Conservation (phyloP, 2,329 filamentous ascomycete genomes). For the Pseudocercospora fuligena region DNA sequence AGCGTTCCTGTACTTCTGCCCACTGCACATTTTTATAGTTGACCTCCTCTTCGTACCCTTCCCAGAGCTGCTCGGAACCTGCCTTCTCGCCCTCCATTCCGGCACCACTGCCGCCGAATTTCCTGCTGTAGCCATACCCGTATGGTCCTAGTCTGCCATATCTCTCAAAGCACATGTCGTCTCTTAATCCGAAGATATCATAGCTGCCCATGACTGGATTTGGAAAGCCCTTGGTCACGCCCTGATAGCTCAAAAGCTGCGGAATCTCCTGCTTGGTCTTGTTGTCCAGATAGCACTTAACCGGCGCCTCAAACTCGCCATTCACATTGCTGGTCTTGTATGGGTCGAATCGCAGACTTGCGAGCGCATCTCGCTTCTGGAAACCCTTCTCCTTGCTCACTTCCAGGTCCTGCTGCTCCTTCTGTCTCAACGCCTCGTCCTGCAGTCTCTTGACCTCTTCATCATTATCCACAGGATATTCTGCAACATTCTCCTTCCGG, state of each 20-base stretch:
- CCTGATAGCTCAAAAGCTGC: slow-evolving; percentile 72
- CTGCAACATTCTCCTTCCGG: slow-evolving; percentile 69
- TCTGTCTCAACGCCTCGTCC: slow-evolving; percentile 39
- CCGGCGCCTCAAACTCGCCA: slow-evolving; percentile 61
- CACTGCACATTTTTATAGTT: slow-evolving; percentile 80
- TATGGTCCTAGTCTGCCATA: slow-evolving; percentile 89
- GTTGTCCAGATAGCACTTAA: slow-evolving; percentile 79
- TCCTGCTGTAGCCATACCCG: slow-evolving; percentile 81
- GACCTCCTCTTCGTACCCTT: slow-evolving; percentile 66
- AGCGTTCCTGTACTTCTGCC: slow-evolving; percentile 77
- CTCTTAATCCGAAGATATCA: slow-evolving; percentile 73
- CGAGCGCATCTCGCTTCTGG: slow-evolving; percentile 35
- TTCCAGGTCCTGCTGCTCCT: slow-evolving; percentile 45
- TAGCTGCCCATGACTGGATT: slow-evolving; percentile 87
- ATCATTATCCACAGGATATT: slow-evolving; percentile 78
- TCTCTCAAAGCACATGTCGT: slow-evolving; percentile 91
- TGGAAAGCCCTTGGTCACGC: slow-evolving; percentile 82
- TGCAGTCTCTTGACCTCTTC: slow-evolving; percentile 56
- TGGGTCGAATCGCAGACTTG: slow-evolving; percentile 61
- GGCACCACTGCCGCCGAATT: slow-evolving; percentile 80
- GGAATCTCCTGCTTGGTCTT: slow-evolving; percentile 70
- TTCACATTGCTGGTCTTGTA: slow-evolving; percentile 64
- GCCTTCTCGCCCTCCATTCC: slow-evolving; percentile 83
- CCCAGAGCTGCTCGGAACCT: slow-evolving; percentile 79
- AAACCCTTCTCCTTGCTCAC: slow-evolving; percentile 41